Conservation (phyloP, 2,329 filamentous ascomycete species). For the Dichotomopilus funicola region DNA sequence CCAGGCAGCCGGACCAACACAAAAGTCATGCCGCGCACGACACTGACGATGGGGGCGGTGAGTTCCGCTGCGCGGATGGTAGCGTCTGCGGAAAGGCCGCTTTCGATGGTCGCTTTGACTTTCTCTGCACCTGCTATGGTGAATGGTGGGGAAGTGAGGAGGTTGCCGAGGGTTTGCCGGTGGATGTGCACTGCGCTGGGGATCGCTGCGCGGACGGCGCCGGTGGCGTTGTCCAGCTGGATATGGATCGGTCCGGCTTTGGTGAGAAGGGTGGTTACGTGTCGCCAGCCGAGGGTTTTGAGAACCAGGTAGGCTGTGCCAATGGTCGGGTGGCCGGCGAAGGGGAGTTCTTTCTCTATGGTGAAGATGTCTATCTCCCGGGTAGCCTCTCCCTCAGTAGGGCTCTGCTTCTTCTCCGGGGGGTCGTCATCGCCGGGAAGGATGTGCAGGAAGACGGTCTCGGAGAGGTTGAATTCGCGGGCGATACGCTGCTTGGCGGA, state of each 20-base stretch:
- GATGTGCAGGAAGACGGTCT: conserved; percentile 57
- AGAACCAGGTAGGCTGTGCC: conserved; percentile 48
- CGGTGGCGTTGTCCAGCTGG: conserved; percentile 9
- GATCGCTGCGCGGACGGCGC: conserved; percentile 54
- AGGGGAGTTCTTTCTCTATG: conserved; percentile 46
- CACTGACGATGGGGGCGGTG: conserved; percentile 47
- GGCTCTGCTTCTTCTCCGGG: too few relatives aligned
- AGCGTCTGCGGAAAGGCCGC: conserved; percentile 28
- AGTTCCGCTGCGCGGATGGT: conserved; percentile 33
- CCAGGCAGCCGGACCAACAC: conserved; percentile 56
- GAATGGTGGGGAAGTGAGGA: conserved; percentile 24
- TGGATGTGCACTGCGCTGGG: conserved; percentile 64
- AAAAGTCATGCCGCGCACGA: conserved; percentile 71
- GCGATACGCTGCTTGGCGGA: conserved; percentile 52
- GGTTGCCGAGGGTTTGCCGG: conserved; percentile 32
- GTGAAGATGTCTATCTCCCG: conserved; percentile 55
- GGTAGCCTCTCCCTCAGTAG: too few relatives aligned
- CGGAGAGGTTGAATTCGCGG: conserved; percentile 57
- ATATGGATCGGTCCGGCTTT: conserved; percentile 53
- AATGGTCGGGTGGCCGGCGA: conserved; percentile 57
- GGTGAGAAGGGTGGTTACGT: conserved; percentile 41
- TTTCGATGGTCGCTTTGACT: conserved; percentile 23
- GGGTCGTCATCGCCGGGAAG: conserved; percentile 25
- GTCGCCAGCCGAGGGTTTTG: conserved; percentile 26
- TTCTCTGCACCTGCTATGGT: conserved; percentile 15